Evolutionary conservation across 441 rosid genomes (phyloP), one percentile per base, ranked within the genome.

Genomic region (Francoa sonchifolia): DNA sequence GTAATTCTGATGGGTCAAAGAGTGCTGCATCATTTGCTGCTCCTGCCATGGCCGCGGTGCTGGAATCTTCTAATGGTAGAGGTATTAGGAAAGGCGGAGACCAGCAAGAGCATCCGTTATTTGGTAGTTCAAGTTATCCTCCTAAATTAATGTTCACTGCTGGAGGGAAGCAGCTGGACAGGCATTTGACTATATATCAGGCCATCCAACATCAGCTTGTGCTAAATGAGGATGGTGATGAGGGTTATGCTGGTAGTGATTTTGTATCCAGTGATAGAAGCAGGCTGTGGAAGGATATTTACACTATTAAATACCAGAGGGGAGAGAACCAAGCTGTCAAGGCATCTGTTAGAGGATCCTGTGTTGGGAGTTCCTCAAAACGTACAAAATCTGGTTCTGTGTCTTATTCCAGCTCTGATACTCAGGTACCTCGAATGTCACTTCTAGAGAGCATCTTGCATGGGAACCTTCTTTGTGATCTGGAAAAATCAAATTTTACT

Each of bases 41-140:
- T 35, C 96, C 96, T 21, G 92, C 99, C 8, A 88, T 88, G 96
- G 94, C 96, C 59, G 97, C n/a, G n/a, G n/a, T 96, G 55, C 83
- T 88, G 55, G 94, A 94, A 54, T 70, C 94, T 62, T 71, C 83
- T 46, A 80, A 84, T 64, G 86, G 90, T 52, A 80, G 95, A 71
- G 99, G 97, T 62, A 58, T 85, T 53, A 76, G 96, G 53, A 94
- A 88, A 54, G 79, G 86, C 47, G 67, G 97, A 61, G 97, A 92
- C 55, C 75, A 86, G 30, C 99, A 82, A 23, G 97, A 96, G 47
- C 88, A 82, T n/a, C 77, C 76, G 22, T 46, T 73, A 13, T 64
- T 69, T 41, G 77, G 95, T 41, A 65, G 79, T 58, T 71, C 82
- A 30, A 79, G 55, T 55, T 95, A 85, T 38, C 84, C 95, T 57